phyloP scores from a whole-genome alignment of 192 early-diverging fungal species.

The Radiomyces spectabilis region DNA sequence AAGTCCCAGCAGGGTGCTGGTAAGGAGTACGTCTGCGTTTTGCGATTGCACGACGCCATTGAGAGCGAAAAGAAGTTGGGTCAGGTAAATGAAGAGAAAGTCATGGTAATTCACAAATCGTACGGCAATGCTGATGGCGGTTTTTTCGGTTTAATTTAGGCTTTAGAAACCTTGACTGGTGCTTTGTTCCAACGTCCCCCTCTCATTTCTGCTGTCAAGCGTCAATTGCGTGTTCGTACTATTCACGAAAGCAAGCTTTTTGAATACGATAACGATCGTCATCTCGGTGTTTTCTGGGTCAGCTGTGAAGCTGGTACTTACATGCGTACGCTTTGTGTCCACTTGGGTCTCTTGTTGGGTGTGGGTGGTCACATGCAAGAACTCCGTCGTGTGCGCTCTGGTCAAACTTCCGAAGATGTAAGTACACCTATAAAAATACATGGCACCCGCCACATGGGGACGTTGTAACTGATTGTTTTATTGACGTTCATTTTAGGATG shows the following conservation, averaged over 20 bases:
- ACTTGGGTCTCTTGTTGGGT: conserved; percentile 90
- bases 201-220: conserved; percentile 97
- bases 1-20: conserved; percentile 99
- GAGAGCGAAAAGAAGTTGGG: conserved; percentile 84
- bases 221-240: conserved; percentile 97
- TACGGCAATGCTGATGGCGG: background rate
- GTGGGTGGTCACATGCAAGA: conserved; percentile 99
- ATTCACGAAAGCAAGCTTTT: conserved; percentile 94
- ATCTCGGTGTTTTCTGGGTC: conserved; percentile 96
- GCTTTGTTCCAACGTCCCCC: conserved; percentile 99
- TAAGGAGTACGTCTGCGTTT: conserved; percentile 96
- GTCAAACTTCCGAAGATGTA: conserved; percentile 81
- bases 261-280: conserved; percentile 96
- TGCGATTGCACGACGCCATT: conserved; percentile 92
- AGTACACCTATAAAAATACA: too few species aligned
- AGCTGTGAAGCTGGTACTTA: conserved; percentile 99
- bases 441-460: too few species aligned
- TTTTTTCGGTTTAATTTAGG: conserved; percentile 25
- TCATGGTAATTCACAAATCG: too few species aligned
- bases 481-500: conserved; percentile 47
- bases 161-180: conserved; percentile 94
- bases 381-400: conserved; percentile 93
- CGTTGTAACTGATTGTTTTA: too few species aligned
- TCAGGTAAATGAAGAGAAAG: conserved; percentile 32
- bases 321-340: conserved; percentile 98